These are phyloP conservation scores for Trametes gibbosa DNA, from an alignment of 768 basidiomycete species.

Conservation along the genomic window DNA sequence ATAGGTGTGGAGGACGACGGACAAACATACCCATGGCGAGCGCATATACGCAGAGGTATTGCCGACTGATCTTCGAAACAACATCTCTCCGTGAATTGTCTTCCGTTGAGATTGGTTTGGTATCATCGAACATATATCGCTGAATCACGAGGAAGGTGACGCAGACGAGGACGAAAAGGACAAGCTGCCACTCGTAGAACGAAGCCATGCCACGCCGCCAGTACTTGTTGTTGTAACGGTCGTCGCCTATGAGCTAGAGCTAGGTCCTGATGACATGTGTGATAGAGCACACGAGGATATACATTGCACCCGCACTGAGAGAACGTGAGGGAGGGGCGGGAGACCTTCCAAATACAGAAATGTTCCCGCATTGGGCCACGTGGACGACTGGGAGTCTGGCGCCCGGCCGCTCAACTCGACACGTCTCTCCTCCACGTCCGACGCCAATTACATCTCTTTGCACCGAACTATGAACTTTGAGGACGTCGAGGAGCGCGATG, in stretches of 20 bases:
- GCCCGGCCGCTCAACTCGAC: background rate
- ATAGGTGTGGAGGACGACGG: too few species aligned
- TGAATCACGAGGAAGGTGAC: slow-evolving; percentile 20
- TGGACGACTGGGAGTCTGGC: background rate
- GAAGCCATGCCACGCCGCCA: background rate
- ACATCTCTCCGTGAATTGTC: background rate
- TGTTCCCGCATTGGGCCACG: background rate
- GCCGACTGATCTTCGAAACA: slow-evolving; percentile 33
- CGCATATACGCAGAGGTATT: slow-evolving; percentile 66
- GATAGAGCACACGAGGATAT: too few species aligned
- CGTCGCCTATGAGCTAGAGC: too few species aligned
- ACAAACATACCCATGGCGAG: slow-evolving; percentile 63
- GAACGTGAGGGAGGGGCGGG: background rate
- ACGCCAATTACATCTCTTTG: background rate
- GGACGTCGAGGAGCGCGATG: slow-evolving; percentile 96
- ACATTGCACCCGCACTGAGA: too few species aligned
- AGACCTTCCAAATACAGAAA: background rate
- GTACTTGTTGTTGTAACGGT: background rate
- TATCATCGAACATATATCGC: slow-evolving; percentile 17
- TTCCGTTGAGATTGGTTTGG: too few species aligned
- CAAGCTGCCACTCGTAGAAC: slow-evolving; percentile 32
- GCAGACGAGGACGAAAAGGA: slow-evolving; percentile 22
- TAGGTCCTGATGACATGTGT: too few species aligned
- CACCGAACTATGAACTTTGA: slow-evolving; percentile 66
- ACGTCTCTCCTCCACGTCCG: slow-evolving; percentile 16